These are phyloP conservation scores for Xylariaceae sp. DNA, from an alignment of 2,329 filamentous ascomycete species.

Conservation along the genomic window DNA sequence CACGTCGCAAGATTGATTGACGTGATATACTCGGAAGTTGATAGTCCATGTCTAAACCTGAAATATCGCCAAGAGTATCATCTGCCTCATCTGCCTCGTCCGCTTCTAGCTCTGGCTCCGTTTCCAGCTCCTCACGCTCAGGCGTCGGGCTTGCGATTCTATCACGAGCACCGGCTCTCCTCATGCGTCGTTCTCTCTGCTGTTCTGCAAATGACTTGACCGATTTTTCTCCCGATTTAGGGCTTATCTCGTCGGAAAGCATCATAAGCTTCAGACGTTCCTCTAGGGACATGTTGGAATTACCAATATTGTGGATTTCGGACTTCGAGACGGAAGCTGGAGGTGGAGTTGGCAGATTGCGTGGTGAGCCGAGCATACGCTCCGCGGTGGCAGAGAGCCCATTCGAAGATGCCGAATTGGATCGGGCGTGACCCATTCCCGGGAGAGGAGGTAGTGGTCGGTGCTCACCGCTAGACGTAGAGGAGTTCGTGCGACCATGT, in stretches of 20 bases:
- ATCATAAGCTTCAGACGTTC: constrained; percentile 89
- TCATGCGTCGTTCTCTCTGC: constrained; percentile 72
- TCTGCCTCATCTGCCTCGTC: constrained; percentile 58
- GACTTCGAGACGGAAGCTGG: constrained; percentile 73
- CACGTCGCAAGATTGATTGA: constrained; percentile 89
- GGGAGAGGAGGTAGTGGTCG: constrained; percentile 88
- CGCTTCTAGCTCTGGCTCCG: constrained; percentile 51
- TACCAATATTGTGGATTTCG: constrained; percentile 78
- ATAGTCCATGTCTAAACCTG: constrained; percentile 63
- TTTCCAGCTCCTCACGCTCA: constrained; percentile 49
- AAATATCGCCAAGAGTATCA: constrained; percentile 65
- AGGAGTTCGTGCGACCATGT: constrained; percentile 71
- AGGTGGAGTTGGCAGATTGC: constrained; percentile 76
- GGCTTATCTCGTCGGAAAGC: constrained; percentile 68
- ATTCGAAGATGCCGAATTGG: constrained; percentile 61
- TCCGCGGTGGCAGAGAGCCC: constrained; percentile 76
- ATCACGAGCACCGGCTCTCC: constrained; percentile 63
- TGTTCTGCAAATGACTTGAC: constrained; percentile 65
- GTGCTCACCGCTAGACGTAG: constrained; percentile 79
- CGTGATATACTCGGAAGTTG: constrained; percentile 83
- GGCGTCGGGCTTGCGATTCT: constrained; percentile 50
- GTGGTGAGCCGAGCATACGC: constrained; percentile 68
- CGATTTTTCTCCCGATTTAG: constrained; percentile 35
- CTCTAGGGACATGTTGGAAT: constrained; percentile 80
- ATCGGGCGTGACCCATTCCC: constrained; percentile 55